Evolutionary conservation across 148 eudicot genomes (phyloP).

Genomic region (Rhododendron kiyosumense): DNA sequence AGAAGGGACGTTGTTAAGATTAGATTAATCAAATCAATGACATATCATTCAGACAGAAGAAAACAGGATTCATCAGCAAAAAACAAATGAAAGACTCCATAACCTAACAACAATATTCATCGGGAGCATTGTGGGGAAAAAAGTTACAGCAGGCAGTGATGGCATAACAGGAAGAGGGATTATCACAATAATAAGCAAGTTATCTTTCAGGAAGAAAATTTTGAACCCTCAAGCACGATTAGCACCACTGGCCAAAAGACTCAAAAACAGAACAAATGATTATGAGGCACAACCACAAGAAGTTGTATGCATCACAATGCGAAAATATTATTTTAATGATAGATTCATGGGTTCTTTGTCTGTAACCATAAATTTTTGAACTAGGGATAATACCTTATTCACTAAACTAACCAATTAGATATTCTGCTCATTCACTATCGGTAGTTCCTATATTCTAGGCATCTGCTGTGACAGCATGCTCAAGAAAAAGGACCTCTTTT

Average conservation of each 20-base stretch:
- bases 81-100: not conserved
- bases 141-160: not conserved
- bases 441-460: not conserved
- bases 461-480: not conserved
- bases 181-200: not conserved
- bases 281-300: not conserved
- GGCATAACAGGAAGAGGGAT: not conserved
- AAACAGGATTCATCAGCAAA: not conserved
- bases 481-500: not conserved
- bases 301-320: not conserved
- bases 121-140: not conserved
- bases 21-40: not conserved
- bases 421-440: not conserved
- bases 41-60: not conserved
- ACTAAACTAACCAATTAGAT: not conserved
- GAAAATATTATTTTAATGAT: not conserved
- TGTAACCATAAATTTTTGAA: not conserved
- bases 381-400: not conserved
- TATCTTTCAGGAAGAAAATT: not conserved
- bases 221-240: not conserved
- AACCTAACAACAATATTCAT: not conserved
- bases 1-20: not conserved
- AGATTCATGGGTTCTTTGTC: not conserved
- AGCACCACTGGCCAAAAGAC: not conserved
- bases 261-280: not conserved